Evolutionary conservation across 805 yeast species (phyloP), one percentile per base, ranked within the genome.

Genomic region (Kurtzmaniella fragi): DNA sequence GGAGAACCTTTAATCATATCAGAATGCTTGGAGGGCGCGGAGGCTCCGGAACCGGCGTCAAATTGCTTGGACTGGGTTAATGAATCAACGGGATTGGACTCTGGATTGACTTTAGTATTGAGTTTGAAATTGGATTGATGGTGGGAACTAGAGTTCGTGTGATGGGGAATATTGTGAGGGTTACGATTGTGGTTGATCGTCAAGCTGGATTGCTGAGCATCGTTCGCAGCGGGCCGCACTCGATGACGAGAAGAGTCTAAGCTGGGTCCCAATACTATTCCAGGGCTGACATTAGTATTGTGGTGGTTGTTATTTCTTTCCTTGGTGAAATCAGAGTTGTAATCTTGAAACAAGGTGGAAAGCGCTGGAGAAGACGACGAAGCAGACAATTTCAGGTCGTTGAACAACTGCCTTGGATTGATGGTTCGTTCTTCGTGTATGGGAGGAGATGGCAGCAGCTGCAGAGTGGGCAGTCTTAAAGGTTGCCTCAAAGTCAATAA

Each of bases 321-420:
- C 14, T 10, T 17, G 20, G 37, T 8, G 8, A 20, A 20, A 20
- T 20, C 25, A 20, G 25, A 20, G 8, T 20, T 20, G 30, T 10
- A 20, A 28, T 27, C 28, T 37, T 16, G 28, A 31, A 44, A 44
- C 16, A 44, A 32, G 6, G 48, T 44, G n/a, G 45, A 27, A 17
- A 44, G 41, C 17, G 48, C 42, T 4, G 48, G 48, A 23, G 45
- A 44, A 43, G 36, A 25, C 32, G 39, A 26, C 25, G 30, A 17
- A 31, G 28, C 17, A 9, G 26, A 13, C 13, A 23, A 10, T 15
- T 16, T 38, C 20, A 35, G 34, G 13, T 42, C 40, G n/a, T 43
- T 47, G 15, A 54, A 45, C 32, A 62, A 44, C 39, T 62, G 59
- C 29, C 54, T 48, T 3, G 70, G 70, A 42, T 62, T 61, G 32